Conservation (phyloP, 2,329 filamentous ascomycete species). For the Neopestalotiopsis sp. region DNA sequence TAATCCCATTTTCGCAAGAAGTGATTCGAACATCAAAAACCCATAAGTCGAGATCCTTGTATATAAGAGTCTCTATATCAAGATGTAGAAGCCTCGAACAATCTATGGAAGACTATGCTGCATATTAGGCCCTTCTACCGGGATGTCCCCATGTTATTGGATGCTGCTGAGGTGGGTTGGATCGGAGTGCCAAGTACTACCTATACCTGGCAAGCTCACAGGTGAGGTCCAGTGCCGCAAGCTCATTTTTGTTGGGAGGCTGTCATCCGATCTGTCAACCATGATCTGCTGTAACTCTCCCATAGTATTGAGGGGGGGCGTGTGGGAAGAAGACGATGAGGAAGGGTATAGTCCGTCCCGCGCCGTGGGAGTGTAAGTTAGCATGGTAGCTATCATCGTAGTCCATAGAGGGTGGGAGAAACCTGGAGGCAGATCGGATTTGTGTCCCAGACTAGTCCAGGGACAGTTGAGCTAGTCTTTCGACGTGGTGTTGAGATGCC, state of each 20-base stretch:
- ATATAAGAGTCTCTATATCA: no score
- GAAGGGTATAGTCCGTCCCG: background rate
- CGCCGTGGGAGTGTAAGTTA: background rate
- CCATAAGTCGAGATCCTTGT: no score
- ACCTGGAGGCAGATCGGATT: slow-evolving; percentile 1
- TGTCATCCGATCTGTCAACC: slow-evolving; percentile 2
- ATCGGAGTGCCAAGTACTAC: background rate
- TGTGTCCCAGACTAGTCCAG: slow-evolving; percentile 1
- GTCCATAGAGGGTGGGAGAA: background rate
- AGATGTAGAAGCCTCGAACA: background rate
- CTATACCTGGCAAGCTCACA: background rate
- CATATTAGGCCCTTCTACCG: slow-evolving; percentile 5
- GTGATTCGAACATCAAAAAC: no score
- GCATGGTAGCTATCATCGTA: background rate
- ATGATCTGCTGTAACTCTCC: slow-evolving; percentile 1
- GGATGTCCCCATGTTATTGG: background rate
- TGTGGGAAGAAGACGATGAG: background rate
- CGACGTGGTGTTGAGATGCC: background rate
- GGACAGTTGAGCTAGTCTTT: background rate
- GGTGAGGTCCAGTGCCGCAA: background rate
- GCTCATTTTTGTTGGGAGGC: background rate
- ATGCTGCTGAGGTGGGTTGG: background rate
- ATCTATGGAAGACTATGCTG: background rate
- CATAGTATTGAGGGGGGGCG: background rate
- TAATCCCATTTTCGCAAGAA: no score